A percentile compares a stretch with the other conserved stretches of the same genome.
These are phyloP conservation scores for Ephemerocybe angulata DNA, from an alignment of 768 basidiomycete species.

Conservation along the genomic window DNA sequence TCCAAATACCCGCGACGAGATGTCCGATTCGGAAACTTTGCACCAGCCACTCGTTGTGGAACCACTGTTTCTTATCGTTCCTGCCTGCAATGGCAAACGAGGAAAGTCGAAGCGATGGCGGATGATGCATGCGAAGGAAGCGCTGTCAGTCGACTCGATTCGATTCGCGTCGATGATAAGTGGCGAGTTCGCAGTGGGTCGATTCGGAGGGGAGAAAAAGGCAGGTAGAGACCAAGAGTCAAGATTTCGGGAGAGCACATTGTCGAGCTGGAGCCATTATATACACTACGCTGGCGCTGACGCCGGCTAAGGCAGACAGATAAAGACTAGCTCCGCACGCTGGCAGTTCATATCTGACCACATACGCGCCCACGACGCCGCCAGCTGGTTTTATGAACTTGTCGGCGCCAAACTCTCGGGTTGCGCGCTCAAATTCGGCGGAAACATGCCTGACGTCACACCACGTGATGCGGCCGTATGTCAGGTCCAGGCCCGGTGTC, in stretches of 20 bases:
- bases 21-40: conserved; percentile 5
- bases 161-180: conserved; percentile 4
- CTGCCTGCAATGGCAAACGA: conserved; percentile 1
- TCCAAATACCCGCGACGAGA: conserved; percentile 4
- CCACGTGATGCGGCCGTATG: background rate
- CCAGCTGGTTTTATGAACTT: background rate
- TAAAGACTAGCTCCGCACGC: background rate
- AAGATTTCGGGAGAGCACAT: background rate
- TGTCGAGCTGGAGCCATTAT: background rate
- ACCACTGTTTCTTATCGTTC: conserved; percentile 2
- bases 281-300: background rate
- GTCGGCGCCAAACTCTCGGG: background rate
- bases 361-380: background rate
- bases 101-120: background rate
- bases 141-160: background rate
- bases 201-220: conserved; percentile 1
- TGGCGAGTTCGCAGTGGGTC: background rate
- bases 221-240: background rate
- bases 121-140: conserved; percentile 1
- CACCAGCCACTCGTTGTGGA: background rate
- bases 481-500: no score
- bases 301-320: background rate
- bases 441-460: background rate
- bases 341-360: background rate
- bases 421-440: no score